These are phyloP conservation scores for Dendrocalamus latiflorus DNA, from an alignment of 202 grass and related monocot species.

Conservation along the genomic window DNA sequence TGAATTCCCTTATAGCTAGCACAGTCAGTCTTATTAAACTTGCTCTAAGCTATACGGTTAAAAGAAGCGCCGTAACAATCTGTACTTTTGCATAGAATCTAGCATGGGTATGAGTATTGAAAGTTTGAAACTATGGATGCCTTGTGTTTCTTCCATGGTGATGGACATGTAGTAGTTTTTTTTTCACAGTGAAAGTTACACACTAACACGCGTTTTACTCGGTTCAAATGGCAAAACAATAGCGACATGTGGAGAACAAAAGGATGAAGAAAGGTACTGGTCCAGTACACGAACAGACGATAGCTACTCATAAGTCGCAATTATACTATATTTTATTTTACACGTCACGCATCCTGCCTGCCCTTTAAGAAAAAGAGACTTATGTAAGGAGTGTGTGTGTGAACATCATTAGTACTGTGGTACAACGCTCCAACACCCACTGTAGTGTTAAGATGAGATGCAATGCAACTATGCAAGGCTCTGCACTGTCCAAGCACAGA, in stretches of 20 bases:
- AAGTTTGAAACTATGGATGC: no score
- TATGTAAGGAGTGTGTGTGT: neutral
- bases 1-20: no score
- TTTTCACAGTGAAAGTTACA: neutral
- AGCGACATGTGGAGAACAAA: neutral
- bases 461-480: neutral
- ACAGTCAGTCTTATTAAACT: no score
- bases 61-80: slow-evolving; percentile 17
- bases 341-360: neutral
- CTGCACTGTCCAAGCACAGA: neutral
- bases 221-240: neutral
- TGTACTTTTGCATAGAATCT: neutral
- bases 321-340: neutral
- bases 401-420: neutral
- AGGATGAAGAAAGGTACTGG: neutral
- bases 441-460: neutral
- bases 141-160: neutral
- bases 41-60: neutral
- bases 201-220: neutral
- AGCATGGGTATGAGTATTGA: no score
- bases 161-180: neutral
- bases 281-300: neutral
- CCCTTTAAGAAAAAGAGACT: neutral
- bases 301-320: neutral
- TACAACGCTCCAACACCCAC: neutral